These are phyloP conservation scores for Aureobasidium sp. DNA, from an alignment of 2,329 filamentous ascomycete genomes.

Conservation along the genomic window DNA sequence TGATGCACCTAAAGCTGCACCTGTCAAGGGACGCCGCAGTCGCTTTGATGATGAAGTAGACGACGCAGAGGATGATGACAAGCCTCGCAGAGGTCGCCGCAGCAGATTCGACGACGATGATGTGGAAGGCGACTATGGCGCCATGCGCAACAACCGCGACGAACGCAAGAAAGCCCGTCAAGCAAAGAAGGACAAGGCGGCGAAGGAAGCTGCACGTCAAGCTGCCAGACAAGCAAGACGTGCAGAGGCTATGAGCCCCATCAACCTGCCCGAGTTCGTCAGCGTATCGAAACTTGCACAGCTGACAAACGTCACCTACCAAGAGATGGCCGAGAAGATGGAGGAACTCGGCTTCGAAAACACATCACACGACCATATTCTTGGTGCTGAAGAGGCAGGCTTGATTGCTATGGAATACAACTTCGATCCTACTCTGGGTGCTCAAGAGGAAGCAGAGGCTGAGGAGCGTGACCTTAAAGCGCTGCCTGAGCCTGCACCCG, in stretches of 20 bases:
- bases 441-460: constrained; percentile 46
- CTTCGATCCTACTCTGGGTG: constrained; percentile 67
- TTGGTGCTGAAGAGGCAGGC: constrained; percentile 84
- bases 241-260: constrained; percentile 45
- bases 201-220: constrained; percentile 23
- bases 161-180: constrained; percentile 22
- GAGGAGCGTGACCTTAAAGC: constrained; percentile 64
- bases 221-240: constrained; percentile 22
- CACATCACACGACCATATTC: constrained; percentile 70
- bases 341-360: constrained; percentile 85
- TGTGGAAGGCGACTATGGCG: constrained; percentile 16
- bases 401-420: constrained; percentile 90
- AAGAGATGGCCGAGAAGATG: constrained; percentile 68
- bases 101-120: constrained; percentile 11
- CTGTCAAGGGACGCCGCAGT: constrained; percentile 20
- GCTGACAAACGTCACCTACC: constrained; percentile 62
- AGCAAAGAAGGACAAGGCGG: constrained; percentile 20
- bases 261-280: constrained; percentile 85
- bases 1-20: background rate
- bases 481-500: constrained; percentile 46
- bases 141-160: constrained; percentile 18
- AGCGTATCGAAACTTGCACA: constrained; percentile 75
- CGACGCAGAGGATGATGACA: constrained; percentile 16
- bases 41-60: constrained; percentile 16
- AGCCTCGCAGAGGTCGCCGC: constrained; percentile 13